A percentile compares a stretch with the other conserved stretches of the same genome.
These are phyloP conservation scores for Zarea fungicola DNA, from an alignment of 2,329 filamentous ascomycete genomes.

Conservation along the genomic window DNA sequence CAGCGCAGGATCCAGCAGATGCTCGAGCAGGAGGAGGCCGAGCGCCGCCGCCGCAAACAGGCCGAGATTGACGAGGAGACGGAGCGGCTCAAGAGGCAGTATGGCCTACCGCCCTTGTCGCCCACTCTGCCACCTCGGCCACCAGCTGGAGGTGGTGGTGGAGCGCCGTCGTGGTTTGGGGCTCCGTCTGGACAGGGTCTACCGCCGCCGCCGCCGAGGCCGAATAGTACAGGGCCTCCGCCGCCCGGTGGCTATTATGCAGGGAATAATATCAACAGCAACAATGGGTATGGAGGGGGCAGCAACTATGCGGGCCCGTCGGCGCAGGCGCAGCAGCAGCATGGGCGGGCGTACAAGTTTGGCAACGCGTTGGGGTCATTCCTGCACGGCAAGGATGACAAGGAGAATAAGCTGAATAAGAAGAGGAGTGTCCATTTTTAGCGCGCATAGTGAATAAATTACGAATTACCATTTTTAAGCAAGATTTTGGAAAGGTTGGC, in stretches of 20 bases:
- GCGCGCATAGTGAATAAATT: background rate
- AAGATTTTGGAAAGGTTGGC: background rate
- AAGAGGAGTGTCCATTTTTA: conserved; percentile 13
- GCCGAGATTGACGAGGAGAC: conserved; percentile 73
- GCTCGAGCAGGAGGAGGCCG: conserved; percentile 61
- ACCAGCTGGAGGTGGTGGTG: background rate
- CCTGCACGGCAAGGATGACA: conserved; percentile 8
- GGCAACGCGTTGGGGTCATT: conserved; percentile 11
- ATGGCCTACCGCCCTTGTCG: conserved; percentile 44
- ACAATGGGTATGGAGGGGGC: too few species aligned
- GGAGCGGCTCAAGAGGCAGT: conserved; percentile 65
- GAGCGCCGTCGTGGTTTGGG: background rate
- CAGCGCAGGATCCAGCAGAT: conserved; percentile 55
- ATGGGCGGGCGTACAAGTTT: conserved; percentile 11
- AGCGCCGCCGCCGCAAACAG: conserved; percentile 43
- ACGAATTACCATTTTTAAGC: background rate
- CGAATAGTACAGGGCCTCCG: conserved; percentile 9
- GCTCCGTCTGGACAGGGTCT: conserved; percentile 2
- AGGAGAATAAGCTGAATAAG: conserved; percentile 14
- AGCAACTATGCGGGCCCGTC: background rate
- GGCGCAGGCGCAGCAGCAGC: conserved; percentile 7
- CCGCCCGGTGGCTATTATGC: too few species aligned
- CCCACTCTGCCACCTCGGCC: conserved; percentile 10
- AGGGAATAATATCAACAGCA: too few species aligned
- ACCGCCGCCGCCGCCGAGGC: conserved; percentile 4